phyloP scores from a whole-genome alignment of 257 asterid genomes.

The Capsicum pubescens region DNA sequence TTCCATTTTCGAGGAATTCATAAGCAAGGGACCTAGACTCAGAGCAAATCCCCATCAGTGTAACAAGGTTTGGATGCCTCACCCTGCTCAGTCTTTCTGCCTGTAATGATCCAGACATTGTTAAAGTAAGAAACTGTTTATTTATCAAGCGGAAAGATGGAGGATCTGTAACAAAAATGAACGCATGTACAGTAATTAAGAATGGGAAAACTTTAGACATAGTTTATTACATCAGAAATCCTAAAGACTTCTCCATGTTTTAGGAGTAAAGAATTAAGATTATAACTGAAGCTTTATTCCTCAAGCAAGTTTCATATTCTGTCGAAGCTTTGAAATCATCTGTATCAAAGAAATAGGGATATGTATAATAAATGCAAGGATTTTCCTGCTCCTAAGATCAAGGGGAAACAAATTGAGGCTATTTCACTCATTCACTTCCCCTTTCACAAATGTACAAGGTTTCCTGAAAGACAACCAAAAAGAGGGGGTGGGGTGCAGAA shows the following conservation, averaged over 20 bases:
- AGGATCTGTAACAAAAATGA: slow-evolving; percentile 1
- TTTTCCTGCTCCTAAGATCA: slow-evolving; percentile 2
- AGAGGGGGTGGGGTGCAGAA: not conserved
- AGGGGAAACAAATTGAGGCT: not conserved
- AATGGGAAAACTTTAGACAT: too few relatives aligned
- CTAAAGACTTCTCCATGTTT: too few relatives aligned
- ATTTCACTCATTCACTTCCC: not conserved
- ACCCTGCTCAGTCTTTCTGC: slow-evolving; percentile 70
- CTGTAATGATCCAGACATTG: slow-evolving; percentile 45
- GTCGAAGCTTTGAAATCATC: not conserved
- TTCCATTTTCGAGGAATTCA: slow-evolving; percentile 82
- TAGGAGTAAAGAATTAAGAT: not conserved
- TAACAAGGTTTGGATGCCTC: slow-evolving; percentile 91
- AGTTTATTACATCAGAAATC: too few relatives aligned
- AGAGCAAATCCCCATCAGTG: slow-evolving; percentile 76
- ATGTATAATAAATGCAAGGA: not conserved
- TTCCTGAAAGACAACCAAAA: slow-evolving; percentile 8
- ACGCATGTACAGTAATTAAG: too few relatives aligned
- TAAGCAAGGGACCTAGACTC: slow-evolving; percentile 84
- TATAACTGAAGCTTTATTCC: slow-evolving; percentile 4
- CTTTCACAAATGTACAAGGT: not conserved
- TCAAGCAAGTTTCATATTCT: not conserved
- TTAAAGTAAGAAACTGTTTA: slow-evolving; percentile 30
- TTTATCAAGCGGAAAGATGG: not conserved
- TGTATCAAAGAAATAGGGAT: not conserved